These are phyloP conservation scores for Leccinum truebloodii DNA, from an alignment of 768 basidiomycete genomes.

Conservation along the genomic window DNA sequence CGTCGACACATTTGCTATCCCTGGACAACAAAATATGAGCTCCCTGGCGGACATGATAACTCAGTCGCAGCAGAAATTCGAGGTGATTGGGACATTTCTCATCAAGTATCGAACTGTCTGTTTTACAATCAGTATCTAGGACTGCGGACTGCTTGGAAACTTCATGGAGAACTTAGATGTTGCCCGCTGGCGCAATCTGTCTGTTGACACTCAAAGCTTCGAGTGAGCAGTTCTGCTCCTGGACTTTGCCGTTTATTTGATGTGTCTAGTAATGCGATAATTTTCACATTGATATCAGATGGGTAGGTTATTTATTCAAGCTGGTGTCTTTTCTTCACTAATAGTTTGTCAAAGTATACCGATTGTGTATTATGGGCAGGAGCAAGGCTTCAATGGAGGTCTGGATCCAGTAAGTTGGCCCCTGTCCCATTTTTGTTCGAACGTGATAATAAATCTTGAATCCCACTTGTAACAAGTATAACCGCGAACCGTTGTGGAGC, in stretches of 20 bases:
- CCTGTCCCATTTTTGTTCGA: no score
- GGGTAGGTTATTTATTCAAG: constrained; percentile 38
- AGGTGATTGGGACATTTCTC: constrained; percentile 30
- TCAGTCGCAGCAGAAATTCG: constrained; percentile 54
- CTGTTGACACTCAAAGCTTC: constrained; percentile 71
- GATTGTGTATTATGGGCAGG: constrained; percentile 81
- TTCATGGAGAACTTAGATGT: constrained; percentile 82
- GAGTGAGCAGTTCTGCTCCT: constrained; percentile 44
- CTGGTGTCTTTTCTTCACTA: neutral
- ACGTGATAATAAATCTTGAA: neutral
- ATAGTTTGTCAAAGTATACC: constrained; percentile 50
- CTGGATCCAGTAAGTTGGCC: constrained; percentile 57
- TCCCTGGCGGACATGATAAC: constrained; percentile 52
- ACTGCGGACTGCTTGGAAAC: constrained; percentile 54
- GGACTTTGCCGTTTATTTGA: neutral
- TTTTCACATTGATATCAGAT: constrained; percentile 73
- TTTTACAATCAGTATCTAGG: constrained; percentile 16
- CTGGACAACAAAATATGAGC: constrained; percentile 65
- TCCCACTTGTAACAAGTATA: constrained; percentile 45
- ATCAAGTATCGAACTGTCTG: neutral
- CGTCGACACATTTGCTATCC: constrained; percentile 61
- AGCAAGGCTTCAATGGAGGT: constrained; percentile 66
- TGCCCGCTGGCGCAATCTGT: constrained; percentile 70
- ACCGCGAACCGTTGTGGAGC: constrained; percentile 70
- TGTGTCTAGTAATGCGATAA: constrained; percentile 65